Conservation (phyloP, 192 early-diverging fungal genomes). For the Mortierella hygrophila region DNA sequence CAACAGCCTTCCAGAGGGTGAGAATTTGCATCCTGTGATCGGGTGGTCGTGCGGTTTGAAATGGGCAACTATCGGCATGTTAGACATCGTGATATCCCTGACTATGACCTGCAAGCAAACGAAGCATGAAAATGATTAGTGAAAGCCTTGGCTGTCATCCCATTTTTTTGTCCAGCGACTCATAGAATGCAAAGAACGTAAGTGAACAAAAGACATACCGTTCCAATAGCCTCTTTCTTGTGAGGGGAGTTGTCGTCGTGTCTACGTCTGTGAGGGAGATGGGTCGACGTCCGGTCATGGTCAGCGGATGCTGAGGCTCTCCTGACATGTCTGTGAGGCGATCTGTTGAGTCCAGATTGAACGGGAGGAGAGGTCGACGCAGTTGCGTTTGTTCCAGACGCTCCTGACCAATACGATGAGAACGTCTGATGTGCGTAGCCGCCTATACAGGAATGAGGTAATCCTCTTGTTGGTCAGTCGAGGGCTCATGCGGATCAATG, state of each 20-base stretch:
- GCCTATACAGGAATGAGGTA: conserved; percentile 23
- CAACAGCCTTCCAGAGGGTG: conserved; percentile 72
- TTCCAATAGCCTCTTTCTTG: conserved; percentile 53
- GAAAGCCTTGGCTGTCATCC: not conserved
- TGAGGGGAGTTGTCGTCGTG: conserved; percentile 45
- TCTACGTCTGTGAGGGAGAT: conserved; percentile 15
- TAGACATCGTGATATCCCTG: conserved; percentile 58
- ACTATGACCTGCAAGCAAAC: conserved; percentile 60
- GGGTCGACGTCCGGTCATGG: conserved; percentile 25
- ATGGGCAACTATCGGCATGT: conserved; percentile 69
- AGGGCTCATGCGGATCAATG: not conserved
- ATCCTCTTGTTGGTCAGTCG: not conserved
- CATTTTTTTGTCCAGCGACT: not conserved
- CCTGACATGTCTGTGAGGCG: conserved; percentile 25
- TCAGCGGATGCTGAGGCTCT: conserved; percentile 36
- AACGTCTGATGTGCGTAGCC: conserved; percentile 76
- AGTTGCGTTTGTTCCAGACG: conserved; percentile 27
- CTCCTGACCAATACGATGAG: conserved; percentile 70
- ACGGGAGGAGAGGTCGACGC: conserved; percentile 38
- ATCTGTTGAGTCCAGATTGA: conserved; percentile 19
- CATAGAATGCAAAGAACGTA: not conserved
- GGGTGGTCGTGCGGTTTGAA: conserved; percentile 80
- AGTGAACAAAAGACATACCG: conserved; percentile 39
- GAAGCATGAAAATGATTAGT: not conserved
- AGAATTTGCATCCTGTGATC: conserved; percentile 73